A percentile compares a stretch with the other conserved stretches of the same genome.
Conservation (phyloP, 2,329 filamentous ascomycete genomes). For the Colletotrichum tropicicola region DNA sequence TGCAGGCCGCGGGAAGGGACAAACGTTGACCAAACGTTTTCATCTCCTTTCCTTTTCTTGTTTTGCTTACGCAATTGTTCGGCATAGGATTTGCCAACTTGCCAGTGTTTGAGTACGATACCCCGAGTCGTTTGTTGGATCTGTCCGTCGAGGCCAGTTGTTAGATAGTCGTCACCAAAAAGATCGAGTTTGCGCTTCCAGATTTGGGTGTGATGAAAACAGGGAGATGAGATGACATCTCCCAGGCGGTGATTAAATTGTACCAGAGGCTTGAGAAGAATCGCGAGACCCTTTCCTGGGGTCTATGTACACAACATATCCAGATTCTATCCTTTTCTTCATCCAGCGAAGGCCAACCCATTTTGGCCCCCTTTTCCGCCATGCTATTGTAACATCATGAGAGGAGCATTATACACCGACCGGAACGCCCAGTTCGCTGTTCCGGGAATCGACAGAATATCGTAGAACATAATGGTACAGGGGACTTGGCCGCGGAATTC, state of each 20-base stretch:
- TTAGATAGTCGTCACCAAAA: background rate
- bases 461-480: constrained; percentile 43
- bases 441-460: constrained; percentile 26
- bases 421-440: constrained; percentile 33
- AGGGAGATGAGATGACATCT: constrained; percentile 21
- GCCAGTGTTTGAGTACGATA: constrained; percentile 10
- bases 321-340: constrained; percentile 28
- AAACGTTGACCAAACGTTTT: background rate
- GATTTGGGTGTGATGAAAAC: background rate
- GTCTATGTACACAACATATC: constrained; percentile 22
- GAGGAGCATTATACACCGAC: constrained; percentile 55
- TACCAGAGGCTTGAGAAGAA: constrained; percentile 18
- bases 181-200: background rate
- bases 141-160: background rate
- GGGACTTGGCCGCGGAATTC: constrained; percentile 22
- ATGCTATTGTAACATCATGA: constrained; percentile 46
- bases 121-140: background rate
- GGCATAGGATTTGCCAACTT: background rate
- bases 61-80: background rate
- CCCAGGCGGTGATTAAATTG: constrained; percentile 26
- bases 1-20: background rate
- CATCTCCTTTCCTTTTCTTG: background rate
- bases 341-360: constrained; percentile 19
- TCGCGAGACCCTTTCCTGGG: constrained; percentile 11
- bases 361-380: constrained; percentile 22